Evolutionary conservation across 2,329 filamentous ascomycete genomes (phyloP).

Genomic region (Aspergillus luchuensis): DNA sequence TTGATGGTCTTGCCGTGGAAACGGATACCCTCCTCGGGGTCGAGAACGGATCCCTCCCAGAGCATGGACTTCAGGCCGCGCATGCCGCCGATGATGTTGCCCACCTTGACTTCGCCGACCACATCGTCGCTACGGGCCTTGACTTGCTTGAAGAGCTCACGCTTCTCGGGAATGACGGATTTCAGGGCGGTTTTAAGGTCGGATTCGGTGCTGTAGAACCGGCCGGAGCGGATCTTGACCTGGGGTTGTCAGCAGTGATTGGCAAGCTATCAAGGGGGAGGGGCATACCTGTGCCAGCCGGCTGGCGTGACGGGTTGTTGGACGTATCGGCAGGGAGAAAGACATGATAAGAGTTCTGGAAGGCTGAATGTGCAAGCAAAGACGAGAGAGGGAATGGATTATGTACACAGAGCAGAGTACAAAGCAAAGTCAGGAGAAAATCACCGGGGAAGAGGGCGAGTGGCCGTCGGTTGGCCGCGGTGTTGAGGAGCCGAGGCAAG

Average conservation of each 20-base stretch:
- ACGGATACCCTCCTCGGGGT: slow-evolving; percentile 94
- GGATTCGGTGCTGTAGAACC: slow-evolving; percentile 67
- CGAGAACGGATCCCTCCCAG: slow-evolving; percentile 96
- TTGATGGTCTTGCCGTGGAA: slow-evolving; percentile 98
- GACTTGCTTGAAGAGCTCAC: slow-evolving; percentile 90
- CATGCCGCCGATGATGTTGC: slow-evolving; percentile 95
- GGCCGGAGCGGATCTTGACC: slow-evolving; percentile 18
- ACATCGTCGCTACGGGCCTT: slow-evolving; percentile 80
- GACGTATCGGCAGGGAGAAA: slow-evolving; percentile 36
- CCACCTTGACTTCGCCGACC: slow-evolving; percentile 89
- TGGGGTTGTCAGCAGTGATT: neutral
- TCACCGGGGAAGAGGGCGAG: neutral
- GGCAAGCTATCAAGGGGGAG: neutral
- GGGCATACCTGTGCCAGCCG: slow-evolving; percentile 39
- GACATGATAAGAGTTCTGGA: slow-evolving; percentile 16
- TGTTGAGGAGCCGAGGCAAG: slow-evolving; percentile 24
- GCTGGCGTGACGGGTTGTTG: slow-evolving; percentile 40
- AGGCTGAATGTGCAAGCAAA: slow-evolving; percentile 2
- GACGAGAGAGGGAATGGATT: slow-evolving; percentile 8
- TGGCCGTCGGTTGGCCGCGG: slow-evolving; percentile 17
- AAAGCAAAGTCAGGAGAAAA: slow-evolving; percentile 1
- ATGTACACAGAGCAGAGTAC: neutral
- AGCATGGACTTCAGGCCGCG: slow-evolving; percentile 97
- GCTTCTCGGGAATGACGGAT: slow-evolving; percentile 84
- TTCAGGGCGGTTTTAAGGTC: slow-evolving; percentile 87